A percentile compares a stretch with the other conserved stretches of the same genome.
Evolutionary conservation across 129 eudicot genomes (phyloP).

Genomic region (Flaveria ramosissima): DNA sequence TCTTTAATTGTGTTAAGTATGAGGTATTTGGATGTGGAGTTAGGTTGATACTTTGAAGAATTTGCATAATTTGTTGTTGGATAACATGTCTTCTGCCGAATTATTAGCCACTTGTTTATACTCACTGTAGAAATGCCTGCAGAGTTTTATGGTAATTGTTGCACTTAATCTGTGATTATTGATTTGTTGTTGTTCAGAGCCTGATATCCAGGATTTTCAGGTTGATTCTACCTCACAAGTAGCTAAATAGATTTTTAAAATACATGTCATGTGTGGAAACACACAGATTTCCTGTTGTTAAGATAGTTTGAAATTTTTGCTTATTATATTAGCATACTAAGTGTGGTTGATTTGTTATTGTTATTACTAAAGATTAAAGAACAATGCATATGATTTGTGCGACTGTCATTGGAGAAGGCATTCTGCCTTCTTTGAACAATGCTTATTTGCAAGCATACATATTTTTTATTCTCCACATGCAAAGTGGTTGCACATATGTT

Average conservation of each 20-base stretch:
- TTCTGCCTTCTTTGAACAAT: neutral
- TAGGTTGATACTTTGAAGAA: neutral
- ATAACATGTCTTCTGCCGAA: neutral
- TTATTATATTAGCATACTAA: neutral
- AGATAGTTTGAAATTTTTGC: neutral
- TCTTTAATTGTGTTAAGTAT: neutral
- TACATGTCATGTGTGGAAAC: neutral
- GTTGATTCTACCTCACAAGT: slow-evolving; percentile 26
- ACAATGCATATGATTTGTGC: neutral
- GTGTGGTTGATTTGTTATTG: neutral
- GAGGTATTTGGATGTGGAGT: neutral
- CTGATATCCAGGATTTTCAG: slow-evolving; percentile 8
- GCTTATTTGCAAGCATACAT: slow-evolving; percentile 11
- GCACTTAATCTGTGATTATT: slow-evolving; percentile 13
- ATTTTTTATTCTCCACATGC: neutral
- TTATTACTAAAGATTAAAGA: neutral
- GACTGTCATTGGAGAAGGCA: slow-evolving; percentile 20
- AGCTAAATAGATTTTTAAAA: slow-evolving; percentile 12
- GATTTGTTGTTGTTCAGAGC: slow-evolving; percentile 13
- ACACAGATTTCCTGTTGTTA: neutral
- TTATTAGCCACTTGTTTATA: neutral
- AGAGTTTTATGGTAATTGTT: slow-evolving; percentile 20
- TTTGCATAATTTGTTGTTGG: neutral
- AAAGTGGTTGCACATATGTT: slow-evolving; percentile 2
- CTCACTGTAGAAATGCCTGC: slow-evolving; percentile 17